Base-by-base conservation (phyloP, 768 basidiomycete species). In the Omphalotus guepiniiformis region DNA sequence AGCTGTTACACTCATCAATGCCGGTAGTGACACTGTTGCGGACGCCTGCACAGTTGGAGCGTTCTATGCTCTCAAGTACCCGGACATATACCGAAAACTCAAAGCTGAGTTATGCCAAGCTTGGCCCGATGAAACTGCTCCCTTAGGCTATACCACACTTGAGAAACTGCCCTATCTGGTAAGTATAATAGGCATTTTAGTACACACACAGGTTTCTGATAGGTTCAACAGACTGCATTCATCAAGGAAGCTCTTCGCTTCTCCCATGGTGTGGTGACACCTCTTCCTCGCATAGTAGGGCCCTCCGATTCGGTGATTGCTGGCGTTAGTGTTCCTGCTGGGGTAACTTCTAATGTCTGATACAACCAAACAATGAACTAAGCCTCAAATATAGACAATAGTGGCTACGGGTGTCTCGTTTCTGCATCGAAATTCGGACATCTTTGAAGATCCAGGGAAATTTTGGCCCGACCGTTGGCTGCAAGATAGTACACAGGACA, bases 201-300 rank as follows among this genome's bases (percentile, higher is more conserved):
- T 36, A 18, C 13, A 19, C 23, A 13, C 16, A n/a, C n/a, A 37
- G n/a, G 8, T 28, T 8, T 13, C 37, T 23, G 11, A 15, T 39
- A 50, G 32, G 25, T 38, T 46, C 50, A 19, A 19, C 50, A 78
- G 75, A 71, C 68, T 13, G 73, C 73, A 7, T 69, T 76, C 13
- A 66, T 75, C 47, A 76, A 75, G 52, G 75, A 76, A 57, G 62
- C 72, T 1, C 62, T 78, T 39, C 63, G 75, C 1, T 54, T 76
- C 39, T 67, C 68, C 30, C 68, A 70, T 51, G 72, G 73, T 19
- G 62, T 71, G 32, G 65, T 69, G 2, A 66, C 65, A 6, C 70
- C 71, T 6, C 56, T 73, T 41, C 70, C 73, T 19, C 67, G 76
- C 40, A 58, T 75, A 27, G 72, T 75, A 3, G 67, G 68, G 6